Base-by-base conservation (phyloP, 495 filamentous ascomycete genomes). In the Xylaria telfairii region DNA sequence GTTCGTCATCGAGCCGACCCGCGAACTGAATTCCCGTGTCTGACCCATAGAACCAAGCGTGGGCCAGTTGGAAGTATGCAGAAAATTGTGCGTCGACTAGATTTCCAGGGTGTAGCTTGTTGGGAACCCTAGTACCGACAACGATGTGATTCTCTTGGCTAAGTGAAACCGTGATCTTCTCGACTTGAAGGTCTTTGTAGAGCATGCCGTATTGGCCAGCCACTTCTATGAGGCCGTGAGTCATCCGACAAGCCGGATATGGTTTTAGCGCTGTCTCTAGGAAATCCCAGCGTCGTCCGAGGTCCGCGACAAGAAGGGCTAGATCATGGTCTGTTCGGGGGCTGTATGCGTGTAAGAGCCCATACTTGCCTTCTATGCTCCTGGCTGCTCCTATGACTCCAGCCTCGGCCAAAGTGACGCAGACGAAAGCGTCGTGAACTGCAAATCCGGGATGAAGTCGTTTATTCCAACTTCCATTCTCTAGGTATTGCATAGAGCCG, bases 381-480 rank as follows among this genome's bases (percentile, higher is more conserved):
- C 59, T 32, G 15, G 66, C 65, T 6, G 71, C 71, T 8, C 71
- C 71, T 2, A 65, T 32, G 13, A 72, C 66, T 3, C 71, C 71
- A 3, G 66, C 66, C 28, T 72, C 71, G 13, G 71, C 71, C 47
- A 72, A 56, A 6, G 71, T 51, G 47, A 72, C 67, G 13, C 47
- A 51, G 4, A 72, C 47, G 26, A 72, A 69, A n/a, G 71, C 71
- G 28, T 72, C 71, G 59, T 72, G 71, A 12, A 69, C 71, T 1
- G 67, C 67, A 41, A 72, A 72, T 8, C 57, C 71, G 2, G 71
- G 71, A 41, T 72, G 71, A 41, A 72, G 30, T 12, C 71, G 64
- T 34, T 72, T 72, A n/a, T 72, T 72, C 71, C 71, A 72, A 9
- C 59, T 65, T 24, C 71, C 71, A 34, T 72, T 72, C 44, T 72